Conservation (phyloP, 768 basidiomycete genomes). For the Mycena albidolilacea region DNA sequence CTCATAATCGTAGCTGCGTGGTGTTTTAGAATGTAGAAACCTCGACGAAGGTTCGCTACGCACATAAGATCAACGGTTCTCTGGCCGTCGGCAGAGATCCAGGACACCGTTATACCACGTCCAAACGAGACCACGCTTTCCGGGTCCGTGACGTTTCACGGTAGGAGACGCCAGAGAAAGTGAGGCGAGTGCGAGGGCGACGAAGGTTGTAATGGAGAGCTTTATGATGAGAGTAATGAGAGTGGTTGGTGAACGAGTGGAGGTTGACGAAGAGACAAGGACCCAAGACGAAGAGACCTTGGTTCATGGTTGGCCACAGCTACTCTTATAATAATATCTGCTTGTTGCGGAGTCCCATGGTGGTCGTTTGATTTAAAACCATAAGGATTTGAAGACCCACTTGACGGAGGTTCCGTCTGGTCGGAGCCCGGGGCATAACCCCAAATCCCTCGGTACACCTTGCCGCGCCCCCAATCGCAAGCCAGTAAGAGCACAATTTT, state of each 20-base stretch:
- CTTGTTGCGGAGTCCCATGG: neutral
- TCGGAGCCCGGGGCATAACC: no score
- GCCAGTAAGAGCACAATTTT: no score
- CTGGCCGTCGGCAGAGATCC: neutral
- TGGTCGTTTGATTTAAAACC: neutral
- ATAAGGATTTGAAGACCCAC: neutral
- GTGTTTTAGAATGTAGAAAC: neutral
- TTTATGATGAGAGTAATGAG: neutral
- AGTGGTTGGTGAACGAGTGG: neutral
- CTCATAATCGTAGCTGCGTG: constrained; percentile 53
- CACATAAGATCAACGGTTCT: constrained; percentile 8
- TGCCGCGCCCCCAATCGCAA: no score
- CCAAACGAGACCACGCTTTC: constrained; percentile 1
- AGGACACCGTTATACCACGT: neutral
- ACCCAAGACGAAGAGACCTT: neutral
- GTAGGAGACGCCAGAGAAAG: neutral
- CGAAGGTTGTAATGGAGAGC: neutral
- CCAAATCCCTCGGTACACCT: no score
- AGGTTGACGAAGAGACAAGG: neutral
- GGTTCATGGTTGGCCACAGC: neutral
- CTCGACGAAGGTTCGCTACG: neutral
- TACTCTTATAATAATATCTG: neutral
- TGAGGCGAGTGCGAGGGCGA: constrained; percentile 1
- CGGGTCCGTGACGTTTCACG: constrained; percentile 7
- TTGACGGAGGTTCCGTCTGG: no score